Conservation (phyloP, 2,329 filamentous ascomycete species). For the Neofusicoccum umdonicola region DNA sequence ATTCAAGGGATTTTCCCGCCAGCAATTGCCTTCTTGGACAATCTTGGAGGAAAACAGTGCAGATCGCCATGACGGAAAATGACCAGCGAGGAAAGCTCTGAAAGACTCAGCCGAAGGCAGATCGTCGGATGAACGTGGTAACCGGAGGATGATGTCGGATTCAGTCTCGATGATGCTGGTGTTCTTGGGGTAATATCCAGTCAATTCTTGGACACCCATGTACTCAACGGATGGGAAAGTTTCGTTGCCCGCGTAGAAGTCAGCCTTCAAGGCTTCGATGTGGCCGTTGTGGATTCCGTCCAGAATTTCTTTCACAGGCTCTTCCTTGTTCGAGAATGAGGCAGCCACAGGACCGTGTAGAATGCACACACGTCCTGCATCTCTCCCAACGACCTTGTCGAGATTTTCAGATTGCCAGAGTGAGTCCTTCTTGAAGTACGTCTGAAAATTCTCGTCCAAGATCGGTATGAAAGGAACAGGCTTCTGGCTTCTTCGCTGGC, state of each 20-base stretch:
- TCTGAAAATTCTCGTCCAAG: conserved; percentile 38
- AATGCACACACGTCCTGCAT: conserved; percentile 35
- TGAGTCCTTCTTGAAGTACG: conserved; percentile 43
- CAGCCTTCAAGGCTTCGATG: conserved; percentile 18
- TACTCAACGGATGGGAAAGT: conserved; percentile 21
- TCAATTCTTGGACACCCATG: conserved; percentile 19
- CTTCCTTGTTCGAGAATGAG: conserved; percentile 23
- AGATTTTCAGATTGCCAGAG: conserved; percentile 41
- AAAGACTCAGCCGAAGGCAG: not conserved
- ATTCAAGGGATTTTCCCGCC: not conserved
- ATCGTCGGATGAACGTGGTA: not conserved
- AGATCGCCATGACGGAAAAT: not conserved
- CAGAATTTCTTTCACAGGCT: conserved; percentile 23
- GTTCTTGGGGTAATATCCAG: not conserved
- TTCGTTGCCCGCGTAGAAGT: conserved; percentile 15
- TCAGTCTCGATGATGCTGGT: not conserved
- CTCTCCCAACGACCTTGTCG: conserved; percentile 34
- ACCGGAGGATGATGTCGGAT: not conserved
- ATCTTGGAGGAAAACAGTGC: not conserved
- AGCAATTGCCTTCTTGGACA: not conserved
- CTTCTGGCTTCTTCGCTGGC: conserved; percentile 33
- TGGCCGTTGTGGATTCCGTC: conserved; percentile 21
- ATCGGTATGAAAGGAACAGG: conserved; percentile 38
- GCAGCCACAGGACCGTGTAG: conserved; percentile 39
- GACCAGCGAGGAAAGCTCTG: not conserved